These are phyloP conservation scores for Phytopythium cucurbitacearum DNA, from an alignment of 352 stramenopile species.

Conservation along the genomic window DNA sequence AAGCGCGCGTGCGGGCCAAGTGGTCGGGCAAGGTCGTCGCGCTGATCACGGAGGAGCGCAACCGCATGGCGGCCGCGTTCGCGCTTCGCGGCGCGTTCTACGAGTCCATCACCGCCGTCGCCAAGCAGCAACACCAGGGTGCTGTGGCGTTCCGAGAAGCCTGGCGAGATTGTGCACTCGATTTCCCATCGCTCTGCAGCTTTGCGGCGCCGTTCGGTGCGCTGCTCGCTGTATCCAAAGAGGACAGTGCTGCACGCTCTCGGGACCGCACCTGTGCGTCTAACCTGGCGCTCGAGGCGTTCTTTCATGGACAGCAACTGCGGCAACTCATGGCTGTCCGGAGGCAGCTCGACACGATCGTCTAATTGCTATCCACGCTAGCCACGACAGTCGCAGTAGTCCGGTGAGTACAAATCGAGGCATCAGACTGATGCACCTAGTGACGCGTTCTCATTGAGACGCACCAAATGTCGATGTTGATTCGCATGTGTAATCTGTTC, in stretches of 20 bases:
- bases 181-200: slow-evolving; percentile 35
- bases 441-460: background rate
- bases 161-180: slow-evolving; percentile 26
- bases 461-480: background rate
- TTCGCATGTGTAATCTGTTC: background rate
- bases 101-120: slow-evolving; percentile 26
- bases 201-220: slow-evolving; percentile 38
- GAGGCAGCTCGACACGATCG: slow-evolving; percentile 32
- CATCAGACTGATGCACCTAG: background rate
- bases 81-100: slow-evolving; percentile 32
- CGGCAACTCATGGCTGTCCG: slow-evolving; percentile 24
- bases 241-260: background rate
- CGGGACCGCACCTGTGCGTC: slow-evolving; percentile 14
- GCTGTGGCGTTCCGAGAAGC: slow-evolving; percentile 22
- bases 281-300: slow-evolving; percentile 27
- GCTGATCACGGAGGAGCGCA: slow-evolving; percentile 55
- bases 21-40: slow-evolving; percentile 42
- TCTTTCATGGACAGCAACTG: slow-evolving; percentile 36
- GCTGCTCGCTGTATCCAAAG: slow-evolving; percentile 21
- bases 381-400: no score
- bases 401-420: no score
- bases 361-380: slow-evolving; percentile 4
- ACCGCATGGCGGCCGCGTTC: slow-evolving; percentile 44
- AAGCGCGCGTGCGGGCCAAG: slow-evolving; percentile 33
- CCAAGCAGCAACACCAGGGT: slow-evolving; percentile 29